Evolutionary conservation across 177 flowering plant species (phyloP).

Genomic region (Vitis hybrid): DNA sequence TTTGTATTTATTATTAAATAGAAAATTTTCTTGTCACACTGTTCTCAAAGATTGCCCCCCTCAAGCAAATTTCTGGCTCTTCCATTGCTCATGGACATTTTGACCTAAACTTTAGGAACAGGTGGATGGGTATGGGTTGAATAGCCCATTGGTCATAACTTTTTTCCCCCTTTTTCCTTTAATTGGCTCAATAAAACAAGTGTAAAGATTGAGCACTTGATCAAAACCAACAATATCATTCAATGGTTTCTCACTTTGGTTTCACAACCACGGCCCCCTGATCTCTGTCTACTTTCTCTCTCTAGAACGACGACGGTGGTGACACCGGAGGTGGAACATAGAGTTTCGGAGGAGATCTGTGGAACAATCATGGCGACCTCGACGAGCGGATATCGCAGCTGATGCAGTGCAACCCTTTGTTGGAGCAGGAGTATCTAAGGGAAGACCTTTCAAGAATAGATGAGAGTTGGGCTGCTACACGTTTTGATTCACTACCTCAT

Average conservation of each 20-base stretch:
- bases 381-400: conserved; percentile 92
- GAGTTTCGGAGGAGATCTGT: conserved; percentile 14
- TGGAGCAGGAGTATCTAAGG: conserved; percentile 83
- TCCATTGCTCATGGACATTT: too few species aligned
- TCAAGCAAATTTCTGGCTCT: too few species aligned
- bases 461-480: conserved; percentile 91
- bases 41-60: too few species aligned
- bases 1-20: too few species aligned
- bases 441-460: conserved; percentile 79
- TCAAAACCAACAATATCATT: too few species aligned
- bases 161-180: too few species aligned
- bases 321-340: conserved; percentile 15
- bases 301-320: conserved; percentile 5
- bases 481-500: conserved; percentile 97
- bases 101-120: too few species aligned
- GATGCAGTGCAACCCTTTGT: conserved; percentile 96
- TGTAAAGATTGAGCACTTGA: too few species aligned
- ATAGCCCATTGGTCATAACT: too few species aligned
- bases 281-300: conserved; percentile 8
- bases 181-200: too few species aligned
- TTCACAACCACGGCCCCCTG: conserved; percentile 26
- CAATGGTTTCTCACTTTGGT: conserved; percentile 13
- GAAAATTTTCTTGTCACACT: too few species aligned
- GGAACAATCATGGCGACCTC: conserved; percentile 66
- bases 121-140: too few species aligned